Evolutionary conservation across 2,329 filamentous ascomycete species (phyloP).

Genomic region (Colletotrichum australisinense): DNA sequence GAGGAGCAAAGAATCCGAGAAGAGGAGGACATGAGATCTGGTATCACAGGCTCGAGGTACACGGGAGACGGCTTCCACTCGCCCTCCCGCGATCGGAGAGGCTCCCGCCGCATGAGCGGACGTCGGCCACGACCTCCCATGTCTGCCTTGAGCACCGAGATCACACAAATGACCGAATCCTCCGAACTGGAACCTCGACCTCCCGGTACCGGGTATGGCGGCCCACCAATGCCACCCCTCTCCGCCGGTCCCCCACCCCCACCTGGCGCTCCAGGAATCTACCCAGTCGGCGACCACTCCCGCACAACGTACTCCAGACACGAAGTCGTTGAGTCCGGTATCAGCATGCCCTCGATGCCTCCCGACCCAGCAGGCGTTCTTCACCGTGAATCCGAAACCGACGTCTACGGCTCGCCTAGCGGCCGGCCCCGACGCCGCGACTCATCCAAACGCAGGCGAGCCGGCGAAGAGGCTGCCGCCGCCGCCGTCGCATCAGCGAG

Average conservation of each 20-base stretch:
- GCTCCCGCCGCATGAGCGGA: slow-evolving; percentile 42
- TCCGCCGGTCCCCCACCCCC: slow-evolving; percentile 40
- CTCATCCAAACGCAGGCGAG: slow-evolving; percentile 59
- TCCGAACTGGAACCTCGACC: slow-evolving; percentile 54
- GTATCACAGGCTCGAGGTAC: slow-evolving; percentile 72
- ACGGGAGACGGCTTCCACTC: slow-evolving; percentile 75
- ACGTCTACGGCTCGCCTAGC: slow-evolving; percentile 55
- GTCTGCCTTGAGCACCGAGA: slow-evolving; percentile 34
- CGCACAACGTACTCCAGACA: slow-evolving; percentile 54
- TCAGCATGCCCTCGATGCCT: slow-evolving; percentile 60
- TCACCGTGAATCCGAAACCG: slow-evolving; percentile 55
- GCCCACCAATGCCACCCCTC: slow-evolving; percentile 53
- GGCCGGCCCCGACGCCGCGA: slow-evolving; percentile 53
- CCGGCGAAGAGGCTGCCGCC: slow-evolving; percentile 58
- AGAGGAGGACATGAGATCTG: slow-evolving; percentile 67
- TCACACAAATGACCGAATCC: slow-evolving; percentile 44
- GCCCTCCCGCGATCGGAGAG: slow-evolving; percentile 44
- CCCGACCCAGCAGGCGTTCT: slow-evolving; percentile 57
- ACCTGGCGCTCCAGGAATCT: slow-evolving; percentile 35
- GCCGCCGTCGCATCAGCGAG: slow-evolving; percentile 60
- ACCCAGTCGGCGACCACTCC: slow-evolving; percentile 34
- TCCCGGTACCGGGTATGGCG: slow-evolving; percentile 43
- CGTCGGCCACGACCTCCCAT: slow-evolving; percentile 41
- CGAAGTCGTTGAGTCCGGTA: slow-evolving; percentile 43
- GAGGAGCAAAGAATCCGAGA: slow-evolving; percentile 57